A percentile compares a stretch with the other conserved stretches of the same genome.
These are phyloP conservation scores for Aspergillus homomorphus DNA, from an alignment of 495 filamentous ascomycete species.

Conservation along the genomic window DNA sequence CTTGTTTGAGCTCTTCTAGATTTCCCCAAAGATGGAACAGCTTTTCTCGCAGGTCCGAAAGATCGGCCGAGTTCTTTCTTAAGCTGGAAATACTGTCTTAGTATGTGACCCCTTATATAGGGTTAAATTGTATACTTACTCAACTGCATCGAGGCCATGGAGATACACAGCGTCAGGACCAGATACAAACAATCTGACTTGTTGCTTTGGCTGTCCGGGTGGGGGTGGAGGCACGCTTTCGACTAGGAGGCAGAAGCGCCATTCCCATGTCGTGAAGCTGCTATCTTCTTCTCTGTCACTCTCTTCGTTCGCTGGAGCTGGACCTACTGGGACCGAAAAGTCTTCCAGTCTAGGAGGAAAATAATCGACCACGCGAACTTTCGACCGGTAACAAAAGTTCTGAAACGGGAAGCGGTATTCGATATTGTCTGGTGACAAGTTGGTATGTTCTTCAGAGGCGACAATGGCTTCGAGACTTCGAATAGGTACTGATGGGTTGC, in stretches of 20 bases:
- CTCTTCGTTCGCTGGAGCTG: constrained; percentile 33
- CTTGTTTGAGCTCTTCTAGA: constrained; percentile 64
- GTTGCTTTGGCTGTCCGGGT: constrained; percentile 33
- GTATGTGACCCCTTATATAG: not conserved
- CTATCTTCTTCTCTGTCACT: constrained; percentile 27
- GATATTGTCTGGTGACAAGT: constrained; percentile 40
- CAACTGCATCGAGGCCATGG: constrained; percentile 60
- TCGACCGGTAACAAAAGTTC: constrained; percentile 65
- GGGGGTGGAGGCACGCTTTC: constrained; percentile 51
- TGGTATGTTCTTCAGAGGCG: constrained; percentile 37
- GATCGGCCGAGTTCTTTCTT: constrained; percentile 37
- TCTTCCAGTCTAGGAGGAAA: constrained; percentile 67
- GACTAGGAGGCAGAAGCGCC: constrained; percentile 73
- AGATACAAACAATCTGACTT: constrained; percentile 64
- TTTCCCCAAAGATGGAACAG: constrained; percentile 85
- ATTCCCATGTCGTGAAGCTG: constrained; percentile 56
- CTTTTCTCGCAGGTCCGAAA: constrained; percentile 60
- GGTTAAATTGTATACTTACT: constrained; percentile 50
- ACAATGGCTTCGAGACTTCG: constrained; percentile 43
- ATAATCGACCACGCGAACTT: constrained; percentile 78
- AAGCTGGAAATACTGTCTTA: constrained; percentile 45
- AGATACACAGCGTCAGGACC: constrained; percentile 63
- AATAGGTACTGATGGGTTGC: constrained; percentile 25
- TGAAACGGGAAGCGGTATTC: constrained; percentile 62
- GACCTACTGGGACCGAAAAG: constrained; percentile 54